Base-by-base conservation (phyloP, 2,329 filamentous ascomycete genomes). In the Calonectria crousiana region DNA sequence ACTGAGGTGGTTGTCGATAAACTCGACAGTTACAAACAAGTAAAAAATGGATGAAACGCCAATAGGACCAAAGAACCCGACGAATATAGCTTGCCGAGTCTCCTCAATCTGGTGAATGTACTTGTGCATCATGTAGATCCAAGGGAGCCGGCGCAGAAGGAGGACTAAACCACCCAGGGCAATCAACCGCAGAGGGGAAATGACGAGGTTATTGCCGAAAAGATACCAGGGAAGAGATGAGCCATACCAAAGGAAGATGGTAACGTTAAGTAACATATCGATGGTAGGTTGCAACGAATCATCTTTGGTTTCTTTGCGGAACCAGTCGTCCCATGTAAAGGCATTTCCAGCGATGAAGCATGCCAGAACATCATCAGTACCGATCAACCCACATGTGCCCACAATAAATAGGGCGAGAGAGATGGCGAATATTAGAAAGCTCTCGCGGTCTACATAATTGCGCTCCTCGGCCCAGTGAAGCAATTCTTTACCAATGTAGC, bases 241-340 rank as follows among this genome's bases (percentile, higher is more conserved):
- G 4, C 95, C 95, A 79, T 94, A 96, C 95, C 95, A 98, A 84
- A 98, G 91, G 83, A 98, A 98, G 47, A 98, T 90, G 23, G 93
- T 89, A 5, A 97, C 91, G 81, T 98, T 98, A 71, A 98, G 92
- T 2, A 98, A 89, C 95, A 98, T 98, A 83, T 98, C 95, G 56
- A 98, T 94, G 0, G 95, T 98, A 0, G 95, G 95, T 82, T 98
- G 95, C n/a, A 98, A 89, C 2, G 94, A 96, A 80, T 98, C 96
- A 78, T 98, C 96, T 78, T 93, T 87, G 0, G 96, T 98, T 83
- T 97, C 94, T 1, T 96, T 87, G 0, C 96, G 93, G 84, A 98
- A 98, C 95, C 95, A 97, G 84, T 98, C 95, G 82, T 98, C 95
- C 92, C 95, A 96, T 0, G 95, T 98, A 78, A 98, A 98, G 0